Evolutionary conservation across 768 basidiomycete genomes (phyloP), one percentile per base, ranked within the genome.

Genomic region (Boletus subcaerulescens): DNA sequence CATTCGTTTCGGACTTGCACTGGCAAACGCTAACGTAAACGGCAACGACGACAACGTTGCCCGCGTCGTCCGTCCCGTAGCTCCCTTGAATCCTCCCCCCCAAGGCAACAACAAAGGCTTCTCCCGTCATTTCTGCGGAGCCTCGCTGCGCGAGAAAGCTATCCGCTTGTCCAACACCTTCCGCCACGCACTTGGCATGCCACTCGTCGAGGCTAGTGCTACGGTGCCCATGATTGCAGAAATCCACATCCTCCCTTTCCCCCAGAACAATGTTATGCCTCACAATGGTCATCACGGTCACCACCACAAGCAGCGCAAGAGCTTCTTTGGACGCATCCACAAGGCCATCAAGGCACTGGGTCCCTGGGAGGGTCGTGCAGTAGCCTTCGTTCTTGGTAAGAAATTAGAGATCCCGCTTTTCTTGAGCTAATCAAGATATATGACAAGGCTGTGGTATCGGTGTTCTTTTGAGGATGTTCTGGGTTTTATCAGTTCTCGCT

Each of bases 361-460:
- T 13, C 83, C 83, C 18, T 92, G 91, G 89, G 91, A 93, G 71
- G 89, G 89, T 48, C 78, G 89, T 47, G 83, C 84, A 11, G 85
- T 93, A 15, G 85, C 91, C 4, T 93, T 93, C 56, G 90, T 93
- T 53, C 79, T 93, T 17, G 91, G 90, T 83, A 48, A 62, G 82
- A 76, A 31, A 24, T 41, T 5, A 4, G 2, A 4, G 10, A 12
- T 52, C 1, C 35, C 17, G 3, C 5, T 45, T 48, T 18, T 40
- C 13, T 18, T 39, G 2, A 11, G 6, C 18, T 59, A 24, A 60
- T 44, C 5, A 20, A 35, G 31, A 39, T 13, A 11, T 36, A 4
- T 47, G 40, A 46, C 17, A 33, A 90, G 89, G 89, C n/a, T 91
- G 88, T 62, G 90, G 90, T 48, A 81, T 91, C 49, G 91, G 91